These are phyloP conservation scores for Clonostachys byssicola DNA, from an alignment of 2,329 filamentous ascomycete genomes.

Conservation along the genomic window DNA sequence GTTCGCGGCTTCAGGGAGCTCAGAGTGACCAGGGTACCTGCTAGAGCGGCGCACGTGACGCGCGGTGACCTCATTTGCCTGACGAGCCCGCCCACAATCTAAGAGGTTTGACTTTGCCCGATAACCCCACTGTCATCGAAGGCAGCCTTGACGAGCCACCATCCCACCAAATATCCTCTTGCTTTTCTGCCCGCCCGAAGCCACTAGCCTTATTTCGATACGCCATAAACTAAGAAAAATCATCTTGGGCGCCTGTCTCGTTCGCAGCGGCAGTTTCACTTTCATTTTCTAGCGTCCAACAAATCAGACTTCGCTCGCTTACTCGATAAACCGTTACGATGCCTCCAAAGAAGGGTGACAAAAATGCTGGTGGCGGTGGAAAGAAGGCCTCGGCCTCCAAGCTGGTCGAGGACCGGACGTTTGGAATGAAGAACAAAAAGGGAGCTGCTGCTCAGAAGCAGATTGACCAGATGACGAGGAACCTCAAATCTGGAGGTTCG, in stretches of 20 bases:
- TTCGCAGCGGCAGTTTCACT: no score
- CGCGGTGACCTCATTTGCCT: slow-evolving; percentile 5
- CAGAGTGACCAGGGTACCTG: neutral
- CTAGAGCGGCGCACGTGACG: slow-evolving; percentile 6
- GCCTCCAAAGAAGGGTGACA: slow-evolving; percentile 68
- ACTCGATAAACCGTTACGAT: slow-evolving; percentile 39
- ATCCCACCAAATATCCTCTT: no score
- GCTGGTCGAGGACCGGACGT: slow-evolving; percentile 87
- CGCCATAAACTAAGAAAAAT: no score
- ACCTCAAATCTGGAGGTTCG: slow-evolving; percentile 70
- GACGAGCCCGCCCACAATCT: neutral
- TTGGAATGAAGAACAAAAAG: slow-evolving; percentile 99
- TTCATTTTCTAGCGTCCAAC: no score
- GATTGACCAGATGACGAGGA: slow-evolving; percentile 77
- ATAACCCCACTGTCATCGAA: no score
- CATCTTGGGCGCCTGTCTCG: no score
- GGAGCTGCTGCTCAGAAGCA: slow-evolving; percentile 84
- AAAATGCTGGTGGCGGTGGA: slow-evolving; percentile 35
- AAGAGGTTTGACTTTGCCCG: neutral
- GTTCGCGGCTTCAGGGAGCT: neutral
- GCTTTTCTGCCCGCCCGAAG: no score
- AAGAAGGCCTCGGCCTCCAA: slow-evolving; percentile 57
- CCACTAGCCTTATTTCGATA: no score
- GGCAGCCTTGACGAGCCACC: no score
- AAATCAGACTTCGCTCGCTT: no score